Base-by-base conservation (phyloP, 2,329 filamentous ascomycete species). In the Stagonosporopsis rhizophila region DNA sequence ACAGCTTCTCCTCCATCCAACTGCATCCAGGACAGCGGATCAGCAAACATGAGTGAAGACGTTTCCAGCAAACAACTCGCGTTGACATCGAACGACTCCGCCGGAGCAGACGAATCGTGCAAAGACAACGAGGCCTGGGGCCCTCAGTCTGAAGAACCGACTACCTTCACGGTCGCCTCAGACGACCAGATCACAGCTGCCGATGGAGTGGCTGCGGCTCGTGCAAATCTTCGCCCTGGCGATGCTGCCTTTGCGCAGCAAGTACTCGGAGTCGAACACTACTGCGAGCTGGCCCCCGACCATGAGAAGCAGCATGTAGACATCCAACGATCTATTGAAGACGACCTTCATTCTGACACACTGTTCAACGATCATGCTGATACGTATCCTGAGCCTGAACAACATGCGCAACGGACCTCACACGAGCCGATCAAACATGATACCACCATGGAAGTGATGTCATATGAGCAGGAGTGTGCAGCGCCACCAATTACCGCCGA, bases 21-120 rank as follows among this genome's bases (percentile, higher is more conserved):
- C 37, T 12, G 8, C 30, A 15, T 30, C 22, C 22, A 53, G 23
- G 14, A 35, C 22, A 5, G 14, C 11, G 2, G 3, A n/a, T 17
- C 32, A 34, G 28, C 42, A 48, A 35, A 3, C n/a, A 23, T 32
- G 19, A 48, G 56, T 34, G 25, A 40, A 23, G 34, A 47, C 20
- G 38, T 40, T 22, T n/a, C 38, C 25, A 40, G 27, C 9, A 27
- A 45, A 19, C 57, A 64, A 28, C 17, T 25, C n/a, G 17, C 25
- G 23, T 19, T 17, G 8, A 49, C 52, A 19, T 39, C 44, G n/a
- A 23, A n/a, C 2, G 45, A 47, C 5, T n/a, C 17, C n/a, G 9
- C 19, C 35, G 28, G 32, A 3, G 22, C 42, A 20, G 42, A 51
- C 9, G 40, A 37, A 19, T 25, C 41, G 7, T 34, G 32, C 15